Base-by-base conservation (phyloP, 352 stramenopile species). In the Phytophthora parvispora region DNA sequence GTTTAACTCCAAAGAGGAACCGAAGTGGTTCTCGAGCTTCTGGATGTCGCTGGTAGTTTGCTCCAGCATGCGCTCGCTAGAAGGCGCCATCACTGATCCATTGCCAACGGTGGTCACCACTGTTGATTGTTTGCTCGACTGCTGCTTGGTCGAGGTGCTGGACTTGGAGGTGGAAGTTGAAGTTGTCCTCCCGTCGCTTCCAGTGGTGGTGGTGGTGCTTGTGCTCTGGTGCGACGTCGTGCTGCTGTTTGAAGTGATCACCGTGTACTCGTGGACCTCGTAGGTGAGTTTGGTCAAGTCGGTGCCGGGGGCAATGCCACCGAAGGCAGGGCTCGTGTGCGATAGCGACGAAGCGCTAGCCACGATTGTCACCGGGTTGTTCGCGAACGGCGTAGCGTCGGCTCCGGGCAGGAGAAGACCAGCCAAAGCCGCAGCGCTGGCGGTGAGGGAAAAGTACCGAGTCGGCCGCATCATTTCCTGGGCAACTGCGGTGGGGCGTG, bases 1-100 rank as follows among this genome's bases (percentile, higher is more conserved):
- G 36, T 81, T 68, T 50, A 80, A 29, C 52, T 81, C 73, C 43
- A 78, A 63, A 15, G 60, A 51, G 16, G 45, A 38, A 3, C 72
- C 66, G 38, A 81, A 84, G 55, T 73, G 69, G 9, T 31, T 27
- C 50, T 87, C 74, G 15, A 87, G 67, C 45, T 75, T 78, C 51
- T 80, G 72, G 34, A 80, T 24, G 32, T 77, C 72, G 5, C 54
- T 66, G 0, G 31, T 69, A n/a, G 63, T 67, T 32, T 52, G 49
- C 42, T 76, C 68, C 22, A 76, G 45, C n/a, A 6, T 56, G 16
- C 68, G 68, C 29, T 72, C 61, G 2, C 63, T 48, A 15, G 42
- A 32, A n/a, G 40, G 18, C 2, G 25, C 36, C 22, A 50, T 16
- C 10, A 53, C 42, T 0, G 51, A 45, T 13, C 34, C 42, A 40